phyloP scores from a whole-genome alignment of 2,329 filamentous ascomycete genomes.

The Fusarium lateritium region DNA sequence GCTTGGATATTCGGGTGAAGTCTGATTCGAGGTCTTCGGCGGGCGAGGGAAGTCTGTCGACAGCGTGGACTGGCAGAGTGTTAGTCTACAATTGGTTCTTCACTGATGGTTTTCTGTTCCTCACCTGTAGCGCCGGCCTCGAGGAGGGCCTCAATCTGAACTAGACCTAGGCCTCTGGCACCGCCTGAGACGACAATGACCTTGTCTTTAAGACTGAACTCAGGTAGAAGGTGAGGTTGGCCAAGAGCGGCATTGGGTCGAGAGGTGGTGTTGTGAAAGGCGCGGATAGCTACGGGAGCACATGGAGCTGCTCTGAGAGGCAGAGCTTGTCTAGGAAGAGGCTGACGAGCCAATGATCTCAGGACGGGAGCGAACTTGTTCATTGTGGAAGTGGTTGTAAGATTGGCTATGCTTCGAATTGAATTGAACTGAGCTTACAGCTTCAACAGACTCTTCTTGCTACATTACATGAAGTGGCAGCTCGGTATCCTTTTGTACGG shows the following conservation, averaged over 20 bases:
- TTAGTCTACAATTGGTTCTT: slow-evolving; percentile 13
- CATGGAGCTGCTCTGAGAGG: slow-evolving; percentile 23
- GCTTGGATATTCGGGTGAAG: slow-evolving; percentile 75
- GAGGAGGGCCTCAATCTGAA: slow-evolving; percentile 82
- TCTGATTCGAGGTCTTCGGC: slow-evolving; percentile 61
- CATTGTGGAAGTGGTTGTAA: slow-evolving; percentile 32
- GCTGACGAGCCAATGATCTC: slow-evolving; percentile 38
- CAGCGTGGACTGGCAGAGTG: slow-evolving; percentile 70
- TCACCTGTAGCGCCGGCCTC: slow-evolving; percentile 81
- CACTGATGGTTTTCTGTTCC: neutral
- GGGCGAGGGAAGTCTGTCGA: slow-evolving; percentile 74
- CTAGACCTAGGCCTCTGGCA: slow-evolving; percentile 82
- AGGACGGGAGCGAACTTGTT: slow-evolving; percentile 47
- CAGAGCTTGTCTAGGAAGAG: slow-evolving; percentile 28
- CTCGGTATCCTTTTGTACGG: slow-evolving; percentile 24
- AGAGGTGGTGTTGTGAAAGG: slow-evolving; percentile 43
- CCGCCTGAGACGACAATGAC: slow-evolving; percentile 84
- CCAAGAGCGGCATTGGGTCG: slow-evolving; percentile 33
- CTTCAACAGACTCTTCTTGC: neutral
- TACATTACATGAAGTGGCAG: neutral
- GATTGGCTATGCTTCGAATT: neutral
- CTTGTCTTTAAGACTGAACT: slow-evolving; percentile 82
- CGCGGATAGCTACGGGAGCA: slow-evolving; percentile 30
- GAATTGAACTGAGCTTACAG: neutral
- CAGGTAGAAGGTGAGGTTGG: slow-evolving; percentile 66